Conservation (phyloP, 495 filamentous ascomycete species). For the Lasiosphaeria hispida region DNA sequence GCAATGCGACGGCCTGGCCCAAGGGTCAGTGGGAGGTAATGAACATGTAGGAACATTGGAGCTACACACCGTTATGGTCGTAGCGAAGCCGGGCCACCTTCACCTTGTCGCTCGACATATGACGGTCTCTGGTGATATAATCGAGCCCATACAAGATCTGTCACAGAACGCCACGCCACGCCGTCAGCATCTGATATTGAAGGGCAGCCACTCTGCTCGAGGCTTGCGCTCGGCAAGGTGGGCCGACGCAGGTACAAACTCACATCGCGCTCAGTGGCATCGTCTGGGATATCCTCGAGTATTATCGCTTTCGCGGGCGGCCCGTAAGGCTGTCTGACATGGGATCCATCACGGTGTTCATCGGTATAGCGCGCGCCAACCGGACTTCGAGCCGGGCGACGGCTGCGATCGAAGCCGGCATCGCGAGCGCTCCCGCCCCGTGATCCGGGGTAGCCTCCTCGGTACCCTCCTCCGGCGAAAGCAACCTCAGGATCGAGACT, state of each 20-base stretch:
- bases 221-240: no score
- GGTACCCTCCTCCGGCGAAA: no score
- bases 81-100: constrained; percentile 25
- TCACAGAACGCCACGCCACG: background rate
- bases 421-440: no score
- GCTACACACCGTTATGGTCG: constrained; percentile 29
- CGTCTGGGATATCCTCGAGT: constrained; percentile 28
- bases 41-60: background rate
- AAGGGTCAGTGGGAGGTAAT: background rate
- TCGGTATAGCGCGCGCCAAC: no score
- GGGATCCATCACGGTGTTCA: background rate
- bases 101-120: constrained; percentile 30
- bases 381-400: no score
- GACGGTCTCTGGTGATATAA: constrained; percentile 24
- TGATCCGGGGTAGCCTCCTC: no score
- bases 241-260: background rate
- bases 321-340: background rate
- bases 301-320: constrained; percentile 17
- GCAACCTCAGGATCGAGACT: no score
- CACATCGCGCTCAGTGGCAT: constrained; percentile 33
- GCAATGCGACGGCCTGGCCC: constrained; percentile 32
- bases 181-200: background rate
- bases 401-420: no score
- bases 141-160: constrained; percentile 35
- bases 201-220: no score